These are phyloP conservation scores for Tilletiopsis washingtonensis DNA, from an alignment of 1,284 basidiomycete species.

Conservation along the genomic window DNA sequence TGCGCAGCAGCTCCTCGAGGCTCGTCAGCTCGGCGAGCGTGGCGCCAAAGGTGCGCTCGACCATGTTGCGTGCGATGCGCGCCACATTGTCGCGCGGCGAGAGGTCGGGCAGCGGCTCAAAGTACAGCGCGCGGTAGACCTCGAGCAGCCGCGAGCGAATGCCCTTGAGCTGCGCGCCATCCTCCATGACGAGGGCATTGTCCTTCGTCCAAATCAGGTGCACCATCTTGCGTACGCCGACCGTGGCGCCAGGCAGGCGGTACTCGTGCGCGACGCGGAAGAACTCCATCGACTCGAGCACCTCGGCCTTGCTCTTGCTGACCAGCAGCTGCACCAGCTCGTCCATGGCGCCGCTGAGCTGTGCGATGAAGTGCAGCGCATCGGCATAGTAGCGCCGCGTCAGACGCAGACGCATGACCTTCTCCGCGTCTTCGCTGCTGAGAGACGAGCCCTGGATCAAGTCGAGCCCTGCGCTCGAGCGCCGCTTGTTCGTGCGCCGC, in stretches of 20 bases:
- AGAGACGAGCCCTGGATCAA: slow-evolving; percentile 2
- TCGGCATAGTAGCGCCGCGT: slow-evolving; percentile 81
- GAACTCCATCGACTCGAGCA: slow-evolving; percentile 90
- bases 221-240: slow-evolving; percentile 87
- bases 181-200: slow-evolving; percentile 62
- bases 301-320: slow-evolving; percentile 85
- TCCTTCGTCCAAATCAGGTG: slow-evolving; percentile 98
- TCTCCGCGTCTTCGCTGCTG: slow-evolving; percentile 26
- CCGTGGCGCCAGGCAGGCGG: slow-evolving; percentile 57
- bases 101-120: slow-evolving; percentile 55
- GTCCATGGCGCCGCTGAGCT: slow-evolving; percentile 71
- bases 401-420: slow-evolving; percentile 63
- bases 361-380: slow-evolving; percentile 74
- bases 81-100: slow-evolving; percentile 77
- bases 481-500: slow-evolving; percentile 51
- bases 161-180: slow-evolving; percentile 65
- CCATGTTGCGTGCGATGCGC: slow-evolving; percentile 96
- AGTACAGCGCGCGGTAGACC: slow-evolving; percentile 80
- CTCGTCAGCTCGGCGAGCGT: slow-evolving; percentile 92
- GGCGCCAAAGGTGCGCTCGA: slow-evolving; percentile 55
- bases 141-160: slow-evolving; percentile 80
- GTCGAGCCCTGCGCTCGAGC: slow-evolving; percentile 48
- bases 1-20: slow-evolving; percentile 88
- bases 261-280: slow-evolving; percentile 80
- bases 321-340: slow-evolving; percentile 71